Evolutionary conservation across 139 green algal genomes (phyloP).

Genomic region (Asterochloris sp.): DNA sequence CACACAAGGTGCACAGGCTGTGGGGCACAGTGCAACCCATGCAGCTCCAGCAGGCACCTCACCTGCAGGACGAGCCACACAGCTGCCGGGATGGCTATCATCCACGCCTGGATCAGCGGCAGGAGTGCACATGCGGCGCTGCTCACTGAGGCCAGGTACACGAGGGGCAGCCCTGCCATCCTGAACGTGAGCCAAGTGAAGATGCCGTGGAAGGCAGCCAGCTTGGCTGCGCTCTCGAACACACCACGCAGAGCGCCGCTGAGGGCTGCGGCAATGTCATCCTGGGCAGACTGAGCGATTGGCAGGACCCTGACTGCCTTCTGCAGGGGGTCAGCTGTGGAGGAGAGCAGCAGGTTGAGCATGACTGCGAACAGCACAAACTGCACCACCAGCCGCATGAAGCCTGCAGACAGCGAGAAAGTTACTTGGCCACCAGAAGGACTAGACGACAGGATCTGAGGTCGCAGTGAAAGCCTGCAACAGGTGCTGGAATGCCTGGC

Average conservation of each 20-base stretch:
- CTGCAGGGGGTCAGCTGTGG: constrained; percentile 46
- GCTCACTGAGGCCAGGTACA: constrained; percentile 34
- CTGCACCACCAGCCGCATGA: constrained; percentile 42
- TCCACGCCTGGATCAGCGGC: constrained; percentile 54
- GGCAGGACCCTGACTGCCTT: constrained; percentile 44
- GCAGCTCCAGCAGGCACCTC: background rate
- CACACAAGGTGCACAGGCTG: background rate
- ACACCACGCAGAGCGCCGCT: constrained; percentile 39
- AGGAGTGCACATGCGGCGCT: constrained; percentile 46
- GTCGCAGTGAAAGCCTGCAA: background rate
- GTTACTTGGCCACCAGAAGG: no score
- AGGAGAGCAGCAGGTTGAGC: constrained; percentile 55
- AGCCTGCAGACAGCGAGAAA: constrained; percentile 16
- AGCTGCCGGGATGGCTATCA: constrained; percentile 48
- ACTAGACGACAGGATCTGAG: background rate
- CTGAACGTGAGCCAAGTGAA: constrained; percentile 62
- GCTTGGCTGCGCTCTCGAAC: constrained; percentile 57
- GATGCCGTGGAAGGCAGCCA: constrained; percentile 54
- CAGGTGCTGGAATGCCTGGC: background rate
- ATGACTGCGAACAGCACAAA: constrained; percentile 42
- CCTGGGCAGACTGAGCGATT: constrained; percentile 33
- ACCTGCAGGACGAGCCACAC: constrained; percentile 49
- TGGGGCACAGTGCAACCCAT: background rate
- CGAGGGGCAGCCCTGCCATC: constrained; percentile 42
- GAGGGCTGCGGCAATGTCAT: constrained; percentile 31